Percentiles rank a stretch among this genome's conserved stretches.
phyloP scores from a whole-genome alignment of 192 early-diverging fungal species.

The Backusella parvicylindrica region DNA sequence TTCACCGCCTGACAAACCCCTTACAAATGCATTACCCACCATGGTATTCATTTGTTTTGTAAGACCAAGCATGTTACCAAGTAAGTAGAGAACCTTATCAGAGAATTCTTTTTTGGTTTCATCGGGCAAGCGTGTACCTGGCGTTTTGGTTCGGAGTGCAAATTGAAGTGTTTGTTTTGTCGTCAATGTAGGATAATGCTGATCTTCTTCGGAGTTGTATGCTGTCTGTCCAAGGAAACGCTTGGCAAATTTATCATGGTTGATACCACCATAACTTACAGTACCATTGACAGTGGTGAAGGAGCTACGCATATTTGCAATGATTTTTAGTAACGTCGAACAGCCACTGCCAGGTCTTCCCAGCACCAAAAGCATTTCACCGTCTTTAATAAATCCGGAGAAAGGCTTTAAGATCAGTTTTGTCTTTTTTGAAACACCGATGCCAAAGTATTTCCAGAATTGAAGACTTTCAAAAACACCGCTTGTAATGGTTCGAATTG shows the following conservation, averaged over 20 bases:
- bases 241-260: constrained; percentile 49
- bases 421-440: not conserved
- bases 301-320: constrained; percentile 53
- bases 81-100: constrained; percentile 41
- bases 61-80: constrained; percentile 48
- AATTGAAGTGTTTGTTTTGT: constrained; percentile 75
- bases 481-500: constrained; percentile 22
- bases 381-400: constrained; percentile 66
- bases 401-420: constrained; percentile 54
- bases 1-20: constrained; percentile 75
- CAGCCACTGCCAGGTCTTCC: constrained; percentile 71
- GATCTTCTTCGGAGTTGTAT: constrained; percentile 80
- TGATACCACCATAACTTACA: constrained; percentile 68
- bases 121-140: constrained; percentile 47
- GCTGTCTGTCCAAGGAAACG: constrained; percentile 69
- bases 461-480: not conserved
- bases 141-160: constrained; percentile 72
- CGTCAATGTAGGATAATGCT: constrained; percentile 74
- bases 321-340: constrained; percentile 56
- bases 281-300: constrained; percentile 50
- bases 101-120: constrained; percentile 47
- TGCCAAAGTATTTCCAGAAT: not conserved
- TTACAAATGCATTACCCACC: constrained; percentile 72
- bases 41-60: constrained; percentile 66
- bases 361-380: constrained; percentile 69